Evolutionary conservation across 306 rosid genomes (phyloP), one percentile per base, ranked within the genome.

Genomic region (Cajanus cajan): DNA sequence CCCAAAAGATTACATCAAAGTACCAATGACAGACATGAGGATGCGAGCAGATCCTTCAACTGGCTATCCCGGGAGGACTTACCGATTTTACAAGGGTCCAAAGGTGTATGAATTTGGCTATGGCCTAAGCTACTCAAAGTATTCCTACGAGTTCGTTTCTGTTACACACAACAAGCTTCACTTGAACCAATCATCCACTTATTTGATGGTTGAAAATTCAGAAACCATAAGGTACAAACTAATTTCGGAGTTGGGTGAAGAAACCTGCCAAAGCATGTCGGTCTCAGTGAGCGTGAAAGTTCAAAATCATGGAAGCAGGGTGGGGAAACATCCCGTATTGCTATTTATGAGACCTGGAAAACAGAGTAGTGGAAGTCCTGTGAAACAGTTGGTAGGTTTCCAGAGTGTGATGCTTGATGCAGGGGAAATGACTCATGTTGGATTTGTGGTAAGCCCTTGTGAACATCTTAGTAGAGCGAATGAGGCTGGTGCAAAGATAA

Each of bases 21-120:
- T 90, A 12, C 91, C 96, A 45, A 95, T 95, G 99, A 95, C 97
- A 51, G 98, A 95, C 89, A 95, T 95, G 99, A 90, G 99, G 82
- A 95, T 95, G 98, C 82, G 98, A 78, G 76, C 91, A 5, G 90
- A 86, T 40, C 87, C 90, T 1, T 75, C 88, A 62, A 79, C 91
- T 6, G 88, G 90, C 44, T 95, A 95, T 68, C 98, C 96, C 0
- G 98, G 97, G 1, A 89, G 99, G 41, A 90, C 98, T 22, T 93
- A 93, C 79, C 85, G 93, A 68, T 95, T 95, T 86, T 95, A 91
- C 86, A 76, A 61, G 21, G 99, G 98, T 36, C 80, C 71, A n/a
- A 91, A 78, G 19, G 90, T 95, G 13, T 93, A 80, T 28, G 91
- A 95, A 61, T 95, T 95, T 16, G 99, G 98, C 54, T 86, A 81